phyloP scores from a whole-genome alignment of 805 yeast genomes.

The Candida sithepensis region DNA sequence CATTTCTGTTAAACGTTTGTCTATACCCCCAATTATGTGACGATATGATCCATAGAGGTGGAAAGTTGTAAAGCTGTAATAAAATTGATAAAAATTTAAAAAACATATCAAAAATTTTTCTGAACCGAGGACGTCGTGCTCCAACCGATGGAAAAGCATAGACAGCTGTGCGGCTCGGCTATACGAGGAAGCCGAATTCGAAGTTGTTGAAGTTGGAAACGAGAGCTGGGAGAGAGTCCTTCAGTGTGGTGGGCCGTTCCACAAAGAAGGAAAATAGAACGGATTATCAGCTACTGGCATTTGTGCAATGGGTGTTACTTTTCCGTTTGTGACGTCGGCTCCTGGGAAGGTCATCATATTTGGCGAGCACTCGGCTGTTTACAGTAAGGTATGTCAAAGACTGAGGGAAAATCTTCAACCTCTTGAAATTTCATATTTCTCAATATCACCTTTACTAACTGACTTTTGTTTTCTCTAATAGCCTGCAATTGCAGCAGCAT shows the following conservation, averaged over 20 bases:
- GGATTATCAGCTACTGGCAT: neutral
- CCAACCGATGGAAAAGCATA: too few relatives aligned
- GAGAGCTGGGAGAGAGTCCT: too few relatives aligned
- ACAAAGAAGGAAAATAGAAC: neutral
- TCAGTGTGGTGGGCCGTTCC: too few relatives aligned
- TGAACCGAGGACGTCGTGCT: neutral
- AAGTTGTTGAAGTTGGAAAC: too few relatives aligned
- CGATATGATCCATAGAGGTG: too few relatives aligned
- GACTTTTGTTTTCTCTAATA: constrained; percentile 16
- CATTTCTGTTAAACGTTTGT: constrained; percentile 6
- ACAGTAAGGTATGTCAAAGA: constrained; percentile 51
- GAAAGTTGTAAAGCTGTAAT: too few relatives aligned
- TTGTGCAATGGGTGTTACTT: constrained; percentile 1
- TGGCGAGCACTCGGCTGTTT: constrained; percentile 97
- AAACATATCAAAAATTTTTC: neutral
- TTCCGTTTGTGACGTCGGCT: constrained; percentile 78
- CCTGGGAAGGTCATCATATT: constrained; percentile 96
- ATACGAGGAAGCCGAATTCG: too few relatives aligned
- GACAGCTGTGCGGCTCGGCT: neutral
- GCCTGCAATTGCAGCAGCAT: constrained; percentile 96
- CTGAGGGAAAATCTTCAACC: neutral
- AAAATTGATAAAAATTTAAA: neutral
- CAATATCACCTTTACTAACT: neutral
- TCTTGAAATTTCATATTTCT: neutral
- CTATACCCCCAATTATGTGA: too few relatives aligned